phyloP scores from a whole-genome alignment of 1,284 basidiomycete species.

The Austroboletus rostrupii region DNA sequence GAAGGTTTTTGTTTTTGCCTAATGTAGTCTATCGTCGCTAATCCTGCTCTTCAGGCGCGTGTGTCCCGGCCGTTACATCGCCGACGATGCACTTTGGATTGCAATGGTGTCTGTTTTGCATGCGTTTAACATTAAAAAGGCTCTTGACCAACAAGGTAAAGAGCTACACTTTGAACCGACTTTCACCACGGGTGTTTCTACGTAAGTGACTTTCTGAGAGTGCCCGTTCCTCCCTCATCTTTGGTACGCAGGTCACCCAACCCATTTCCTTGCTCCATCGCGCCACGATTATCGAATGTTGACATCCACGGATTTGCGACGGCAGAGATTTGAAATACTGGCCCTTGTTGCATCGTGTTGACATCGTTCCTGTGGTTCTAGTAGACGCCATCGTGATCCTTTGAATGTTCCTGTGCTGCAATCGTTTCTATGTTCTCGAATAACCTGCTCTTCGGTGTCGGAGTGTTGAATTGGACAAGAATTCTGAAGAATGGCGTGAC shows the following conservation, averaged over 20 bases:
- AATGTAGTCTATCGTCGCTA: background rate
- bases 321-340: background rate
- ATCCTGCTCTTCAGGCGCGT: slow-evolving; percentile 12
- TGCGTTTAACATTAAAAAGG: slow-evolving; percentile 19
- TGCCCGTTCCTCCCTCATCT: background rate
- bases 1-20: slow-evolving; percentile 22
- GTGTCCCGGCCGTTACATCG: slow-evolving; percentile 27
- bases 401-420: background rate
- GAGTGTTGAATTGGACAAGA: slow-evolving; percentile 5
- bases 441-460: slow-evolving; percentile 25
- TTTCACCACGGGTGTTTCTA: slow-evolving; percentile 15
- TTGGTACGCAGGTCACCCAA: slow-evolving; percentile 14
- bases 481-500: slow-evolving; percentile 11
- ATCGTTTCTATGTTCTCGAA: slow-evolving; percentile 16
- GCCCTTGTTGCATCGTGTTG: background rate
- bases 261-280: slow-evolving; percentile 21
- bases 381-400: background rate
- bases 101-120: slow-evolving; percentile 20
- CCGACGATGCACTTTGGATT: slow-evolving; percentile 26
- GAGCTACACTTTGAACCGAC: slow-evolving; percentile 16
- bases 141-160: slow-evolving; percentile 12
- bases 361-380: background rate
- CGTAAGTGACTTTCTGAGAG: slow-evolving; percentile 5
- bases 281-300: slow-evolving; percentile 1
- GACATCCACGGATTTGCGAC: slow-evolving; percentile 4